These are phyloP conservation scores for Colletotrichum tamarilloi DNA, from an alignment of 2,329 filamentous ascomycete genomes.

Conservation along the genomic window DNA sequence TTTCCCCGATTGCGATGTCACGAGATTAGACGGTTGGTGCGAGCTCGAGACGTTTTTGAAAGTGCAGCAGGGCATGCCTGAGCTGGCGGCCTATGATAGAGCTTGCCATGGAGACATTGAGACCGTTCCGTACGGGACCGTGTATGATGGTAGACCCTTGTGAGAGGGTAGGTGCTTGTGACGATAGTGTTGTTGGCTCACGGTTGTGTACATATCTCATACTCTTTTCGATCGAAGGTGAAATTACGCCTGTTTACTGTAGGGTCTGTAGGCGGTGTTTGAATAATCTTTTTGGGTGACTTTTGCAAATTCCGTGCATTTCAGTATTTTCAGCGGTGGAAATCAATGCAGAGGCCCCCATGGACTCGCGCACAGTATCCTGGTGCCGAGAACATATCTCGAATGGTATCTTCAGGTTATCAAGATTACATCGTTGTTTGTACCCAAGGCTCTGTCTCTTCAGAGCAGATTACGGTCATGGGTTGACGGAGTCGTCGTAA, in stretches of 20 bases:
- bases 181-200: constrained; percentile 1
- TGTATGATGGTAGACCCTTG: constrained; percentile 51
- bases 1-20: constrained; percentile 70
- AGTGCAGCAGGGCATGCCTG: constrained; percentile 68
- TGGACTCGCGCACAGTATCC: too few species aligned
- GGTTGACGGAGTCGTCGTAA: too few species aligned
- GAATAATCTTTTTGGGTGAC: background rate
- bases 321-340: background rate
- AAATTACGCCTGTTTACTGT: background rate
- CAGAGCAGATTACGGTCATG: too few species aligned
- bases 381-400: too few species aligned
- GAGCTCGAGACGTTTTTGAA: constrained; percentile 76
- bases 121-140: constrained; percentile 49
- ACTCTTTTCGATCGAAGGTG: background rate
- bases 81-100: constrained; percentile 70
- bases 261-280: background rate
- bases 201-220: constrained; percentile 38
- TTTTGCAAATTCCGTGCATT: too few species aligned
- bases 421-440: too few species aligned
- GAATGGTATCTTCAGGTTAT: too few species aligned
- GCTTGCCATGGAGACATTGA: constrained; percentile 71
- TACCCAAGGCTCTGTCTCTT: too few species aligned
- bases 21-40: constrained; percentile 80
- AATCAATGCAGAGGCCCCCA: too few species aligned
- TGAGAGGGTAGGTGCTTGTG: constrained; percentile 19